These are phyloP conservation scores for Monosporascus sp. DNA, from an alignment of 2,329 filamentous ascomycete species.

Conservation along the genomic window DNA sequence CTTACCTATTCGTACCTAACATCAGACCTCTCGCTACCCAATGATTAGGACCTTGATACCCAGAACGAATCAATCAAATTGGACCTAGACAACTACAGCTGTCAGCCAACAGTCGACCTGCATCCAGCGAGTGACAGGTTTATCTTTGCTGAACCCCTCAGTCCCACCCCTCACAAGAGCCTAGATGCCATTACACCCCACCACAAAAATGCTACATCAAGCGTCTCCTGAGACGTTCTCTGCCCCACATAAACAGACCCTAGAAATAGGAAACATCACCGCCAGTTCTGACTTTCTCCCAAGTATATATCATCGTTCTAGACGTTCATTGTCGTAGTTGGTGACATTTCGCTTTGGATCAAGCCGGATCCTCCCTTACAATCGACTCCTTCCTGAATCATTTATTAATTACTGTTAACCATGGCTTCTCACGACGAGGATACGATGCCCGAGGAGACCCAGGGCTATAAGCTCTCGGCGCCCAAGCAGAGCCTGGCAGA, in stretches of 20 bases:
- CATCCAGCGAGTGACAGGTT: no score
- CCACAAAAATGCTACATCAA: conserved; percentile 3
- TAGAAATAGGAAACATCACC: conserved; percentile 20
- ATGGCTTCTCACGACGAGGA: conserved; percentile 72
- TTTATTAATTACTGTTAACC: conserved; percentile 18
- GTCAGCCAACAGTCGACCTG: no score
- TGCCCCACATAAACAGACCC: conserved; percentile 11
- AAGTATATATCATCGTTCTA: conserved; percentile 6
- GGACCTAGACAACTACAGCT: no score
- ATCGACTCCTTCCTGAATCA: not conserved
- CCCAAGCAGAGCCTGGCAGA: conserved; percentile 93
- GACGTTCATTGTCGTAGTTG: not conserved
- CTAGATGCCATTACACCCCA: not conserved
- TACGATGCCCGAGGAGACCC: conserved; percentile 77
- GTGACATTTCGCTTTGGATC: not conserved
- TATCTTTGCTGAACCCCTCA: no score
- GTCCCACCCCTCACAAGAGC: not conserved
- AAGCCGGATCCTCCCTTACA: not conserved
- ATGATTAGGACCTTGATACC: no score
- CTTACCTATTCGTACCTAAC: no score
- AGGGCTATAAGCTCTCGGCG: conserved; percentile 97
- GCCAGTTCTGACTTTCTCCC: conserved; percentile 17
- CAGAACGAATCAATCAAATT: no score
- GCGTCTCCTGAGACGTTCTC: conserved; percentile 10
- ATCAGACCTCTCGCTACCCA: no score